Evolutionary conservation across 805 yeast genomes (phyloP).

Genomic region (Lachancea sp.): DNA sequence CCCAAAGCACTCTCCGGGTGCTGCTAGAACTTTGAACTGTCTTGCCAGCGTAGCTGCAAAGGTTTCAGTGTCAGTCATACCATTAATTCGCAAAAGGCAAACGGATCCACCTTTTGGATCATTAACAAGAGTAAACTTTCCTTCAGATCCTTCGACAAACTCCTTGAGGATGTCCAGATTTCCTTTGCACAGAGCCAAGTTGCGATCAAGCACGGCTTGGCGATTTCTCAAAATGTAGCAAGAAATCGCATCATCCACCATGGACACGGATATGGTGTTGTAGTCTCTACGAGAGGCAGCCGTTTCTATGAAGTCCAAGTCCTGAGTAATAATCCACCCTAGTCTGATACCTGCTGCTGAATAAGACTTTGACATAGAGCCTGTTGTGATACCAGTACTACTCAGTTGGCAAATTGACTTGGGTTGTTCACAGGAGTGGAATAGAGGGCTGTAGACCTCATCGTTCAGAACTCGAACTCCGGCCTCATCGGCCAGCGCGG

Average conservation of each 20-base stretch:
- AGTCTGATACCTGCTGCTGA: conserved; percentile 47
- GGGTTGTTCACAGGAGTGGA: conserved; percentile 37
- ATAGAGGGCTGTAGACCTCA: conserved; percentile 50
- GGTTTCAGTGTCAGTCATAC: conserved; percentile 27
- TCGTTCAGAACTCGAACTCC: conserved; percentile 40
- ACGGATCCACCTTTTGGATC: conserved; percentile 45
- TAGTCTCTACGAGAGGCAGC: conserved; percentile 42
- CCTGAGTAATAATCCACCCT: conserved; percentile 45
- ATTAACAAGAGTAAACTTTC: conserved; percentile 34
- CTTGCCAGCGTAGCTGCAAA: conserved; percentile 36
- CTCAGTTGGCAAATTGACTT: conserved; percentile 38
- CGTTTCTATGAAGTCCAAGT: conserved; percentile 27
- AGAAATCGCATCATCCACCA: conserved; percentile 42
- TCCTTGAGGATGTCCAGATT: conserved; percentile 35
- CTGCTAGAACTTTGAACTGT: conserved; percentile 33
- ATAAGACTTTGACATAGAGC: conserved; percentile 50
- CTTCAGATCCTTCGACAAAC: conserved; percentile 30
- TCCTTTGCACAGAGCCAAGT: conserved; percentile 34
- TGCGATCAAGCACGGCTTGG: conserved; percentile 35
- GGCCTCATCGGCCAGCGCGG: conserved; percentile 33
- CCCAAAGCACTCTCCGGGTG: conserved; percentile 46
- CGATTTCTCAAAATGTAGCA: conserved; percentile 37
- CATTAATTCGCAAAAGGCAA: conserved; percentile 36
- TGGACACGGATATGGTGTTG: conserved; percentile 44
- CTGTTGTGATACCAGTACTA: conserved; percentile 40